Evolutionary conservation across 306 rosid species (phyloP), one percentile per base, ranked within the genome.

Genomic region (Herpetospermum pedunculosum): DNA sequence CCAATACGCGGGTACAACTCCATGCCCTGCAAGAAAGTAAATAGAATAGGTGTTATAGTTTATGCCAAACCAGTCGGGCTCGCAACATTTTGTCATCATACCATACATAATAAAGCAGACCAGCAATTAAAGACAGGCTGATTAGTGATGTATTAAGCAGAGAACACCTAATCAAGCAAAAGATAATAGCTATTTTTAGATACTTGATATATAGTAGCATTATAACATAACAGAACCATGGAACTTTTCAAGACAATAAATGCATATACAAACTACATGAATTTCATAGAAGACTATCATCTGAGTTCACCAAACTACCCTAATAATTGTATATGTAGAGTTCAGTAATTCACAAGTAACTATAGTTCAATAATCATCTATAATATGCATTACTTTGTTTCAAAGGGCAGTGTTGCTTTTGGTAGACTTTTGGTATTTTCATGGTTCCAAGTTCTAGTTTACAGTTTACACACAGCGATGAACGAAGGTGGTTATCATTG

Each of bases 1-100:
- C 99, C 99, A 57, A 94, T 91, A 83, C 99, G 95, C 21, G 99
- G 99, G 84, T 94, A 91, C 75, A 94, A 87, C 84, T 94, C 99
- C 99, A 94, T 88, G 29, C 99, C 99, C 99, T 94, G 87, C 77
- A 83, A 82, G 72, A 65, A 77, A 40, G 73, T 68, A 35, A 19
- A 73, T 55, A 47, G 75, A 13, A 74, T 64, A 60, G 62, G n/a
- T 34, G 59, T 54, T 63, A 34, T 57, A 10, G 46, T 18, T 19
- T n/a, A 35, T 18, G 46, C 70, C 47, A 35, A 63, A 9, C 44
- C 47, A 63, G 26, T 34, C 8, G 0, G 28, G 47, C 43, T 63
- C 9, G 28, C 47, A 29, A 14, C 47, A 63, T 35, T 63, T 19
- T 55, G 37, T 26, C 13, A 13, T 2, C 63, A 55, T 55, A 26